A percentile compares a stretch with the other conserved stretches of the same genome.
Conservation (phyloP, 352 stramenopile species). For the Phytophthora syringae region DNA sequence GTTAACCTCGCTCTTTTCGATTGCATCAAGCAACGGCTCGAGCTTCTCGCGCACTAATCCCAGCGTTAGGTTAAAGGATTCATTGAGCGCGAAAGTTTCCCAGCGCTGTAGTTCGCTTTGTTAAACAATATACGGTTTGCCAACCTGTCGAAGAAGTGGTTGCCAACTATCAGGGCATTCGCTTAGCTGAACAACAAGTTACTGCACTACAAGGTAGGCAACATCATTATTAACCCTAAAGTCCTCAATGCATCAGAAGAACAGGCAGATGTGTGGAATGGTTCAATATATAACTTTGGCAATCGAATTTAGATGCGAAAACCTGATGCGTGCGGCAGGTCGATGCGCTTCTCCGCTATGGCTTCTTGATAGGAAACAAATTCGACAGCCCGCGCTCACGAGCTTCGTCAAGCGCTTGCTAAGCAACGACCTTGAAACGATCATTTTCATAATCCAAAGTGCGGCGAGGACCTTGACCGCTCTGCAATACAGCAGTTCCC, state of each 20-base stretch:
- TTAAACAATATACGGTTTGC: constrained; percentile 61
- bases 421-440: too few species aligned
- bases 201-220: too few species aligned
- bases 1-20: constrained; percentile 53
- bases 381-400: too few species aligned
- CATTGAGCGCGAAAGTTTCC: constrained; percentile 58
- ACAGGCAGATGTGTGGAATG: too few species aligned
- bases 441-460: constrained; percentile 57
- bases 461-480: constrained; percentile 38
- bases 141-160: constrained; percentile 71
- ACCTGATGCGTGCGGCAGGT: constrained; percentile 69
- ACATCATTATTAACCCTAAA: too few species aligned
- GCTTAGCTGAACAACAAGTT: too few species aligned
- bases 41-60: constrained; percentile 42
- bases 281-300: too few species aligned
- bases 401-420: too few species aligned
- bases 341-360: constrained; percentile 70
- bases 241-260: too few species aligned
- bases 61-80: constrained; percentile 55
- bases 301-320: too few species aligned
- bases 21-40: constrained; percentile 48
- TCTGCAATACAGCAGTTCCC: constrained; percentile 38
- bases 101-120: constrained; percentile 52
- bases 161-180: too few species aligned
- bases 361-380: constrained; percentile 78